These are phyloP conservation scores for Colletotrichum horii DNA, from an alignment of 2,329 filamentous ascomycete species.

Conservation along the genomic window DNA sequence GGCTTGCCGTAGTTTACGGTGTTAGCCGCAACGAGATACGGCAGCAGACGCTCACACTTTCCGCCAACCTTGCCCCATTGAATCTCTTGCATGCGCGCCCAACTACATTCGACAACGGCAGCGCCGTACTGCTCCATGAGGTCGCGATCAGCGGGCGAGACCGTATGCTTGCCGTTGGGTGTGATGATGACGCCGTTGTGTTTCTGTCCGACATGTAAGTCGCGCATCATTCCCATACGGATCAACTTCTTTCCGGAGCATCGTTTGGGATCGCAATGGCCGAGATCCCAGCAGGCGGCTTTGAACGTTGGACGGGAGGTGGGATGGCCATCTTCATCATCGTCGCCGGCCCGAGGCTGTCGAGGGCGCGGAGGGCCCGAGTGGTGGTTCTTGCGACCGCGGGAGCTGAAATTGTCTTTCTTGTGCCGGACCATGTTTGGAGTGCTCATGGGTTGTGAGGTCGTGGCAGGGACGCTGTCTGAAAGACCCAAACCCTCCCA, in stretches of 20 bases:
- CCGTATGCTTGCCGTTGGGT: constrained; percentile 85
- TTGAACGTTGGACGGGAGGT: constrained; percentile 69
- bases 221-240: constrained; percentile 89
- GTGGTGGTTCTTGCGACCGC: constrained; percentile 74
- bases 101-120: constrained; percentile 96
- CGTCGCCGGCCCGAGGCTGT: constrained; percentile 46
- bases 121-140: constrained; percentile 88
- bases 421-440: constrained; percentile 90
- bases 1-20: constrained; percentile 97
- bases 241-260: constrained; percentile 97
- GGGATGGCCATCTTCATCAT: constrained; percentile 25
- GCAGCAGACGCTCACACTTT: constrained; percentile 87
- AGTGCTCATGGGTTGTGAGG: background rate
- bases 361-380: constrained; percentile 59
- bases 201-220: constrained; percentile 89
- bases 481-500: background rate
- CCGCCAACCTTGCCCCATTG: constrained; percentile 92
- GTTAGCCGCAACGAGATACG: constrained; percentile 96
- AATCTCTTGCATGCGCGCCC: constrained; percentile 90
- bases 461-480: background rate
- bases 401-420: constrained; percentile 78
- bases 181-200: constrained; percentile 92
- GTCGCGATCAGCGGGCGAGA: constrained; percentile 83
- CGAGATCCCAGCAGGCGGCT: constrained; percentile 96
- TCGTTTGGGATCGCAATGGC: constrained; percentile 95